A percentile compares a stretch with the other conserved stretches of the same genome.
Conservation (phyloP, 768 basidiomycete genomes). For the Lepiota venenata region DNA sequence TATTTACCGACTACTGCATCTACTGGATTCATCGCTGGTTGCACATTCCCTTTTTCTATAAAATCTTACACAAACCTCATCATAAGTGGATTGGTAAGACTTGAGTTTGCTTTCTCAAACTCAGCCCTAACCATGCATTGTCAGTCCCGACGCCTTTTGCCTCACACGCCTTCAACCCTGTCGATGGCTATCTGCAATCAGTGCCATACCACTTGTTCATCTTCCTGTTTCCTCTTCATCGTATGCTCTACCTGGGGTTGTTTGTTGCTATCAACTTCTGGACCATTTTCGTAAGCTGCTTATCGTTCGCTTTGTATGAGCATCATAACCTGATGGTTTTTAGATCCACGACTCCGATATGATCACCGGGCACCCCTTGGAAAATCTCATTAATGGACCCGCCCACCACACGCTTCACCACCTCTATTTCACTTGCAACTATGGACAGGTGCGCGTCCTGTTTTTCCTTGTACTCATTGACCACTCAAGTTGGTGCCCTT, state of each 20-base stretch:
- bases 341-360: conserved; percentile 99
- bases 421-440: conserved; percentile 95
- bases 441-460: conserved; percentile 66
- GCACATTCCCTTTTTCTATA: conserved; percentile 86
- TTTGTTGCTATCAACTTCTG: conserved; percentile 94
- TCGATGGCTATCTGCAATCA: conserved; percentile 94
- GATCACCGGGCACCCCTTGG: conserved; percentile 88
- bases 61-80: conserved; percentile 92
- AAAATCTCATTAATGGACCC: conserved; percentile 94
- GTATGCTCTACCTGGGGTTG: conserved; percentile 74
- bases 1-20: conserved; percentile 81
- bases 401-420: conserved; percentile 98
- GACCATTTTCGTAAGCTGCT: conserved; percentile 79
- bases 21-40: conserved; percentile 96
- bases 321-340: neutral
- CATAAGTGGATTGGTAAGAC: conserved; percentile 94
- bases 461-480: neutral
- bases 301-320: neutral
- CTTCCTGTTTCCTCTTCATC: conserved; percentile 89
- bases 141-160: conserved; percentile 96
- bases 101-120: neutral
- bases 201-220: conserved; percentile 93
- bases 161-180: conserved; percentile 95
- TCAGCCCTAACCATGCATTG: conserved; percentile 3
- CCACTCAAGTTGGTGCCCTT: conserved; percentile 15